Percentiles rank a stretch among this genome's conserved stretches.
These are phyloP conservation scores for Pseudogymnoascus sp. DNA, from an alignment of 2,329 filamentous ascomycete genomes.

Conservation along the genomic window DNA sequence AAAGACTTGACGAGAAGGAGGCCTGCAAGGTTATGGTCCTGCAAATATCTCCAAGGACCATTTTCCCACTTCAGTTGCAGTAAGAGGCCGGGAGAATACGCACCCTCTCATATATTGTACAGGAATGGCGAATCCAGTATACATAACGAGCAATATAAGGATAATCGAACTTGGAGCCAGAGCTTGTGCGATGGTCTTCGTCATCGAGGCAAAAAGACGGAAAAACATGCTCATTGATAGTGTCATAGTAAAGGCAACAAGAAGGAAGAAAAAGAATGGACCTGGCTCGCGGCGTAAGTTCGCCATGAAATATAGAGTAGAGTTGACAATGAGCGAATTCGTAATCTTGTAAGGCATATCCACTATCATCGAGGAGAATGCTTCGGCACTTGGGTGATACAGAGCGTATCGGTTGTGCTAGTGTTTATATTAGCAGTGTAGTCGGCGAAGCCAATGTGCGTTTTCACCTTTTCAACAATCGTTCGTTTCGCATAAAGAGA, in stretches of 20 bases:
- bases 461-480: conserved; percentile 33
- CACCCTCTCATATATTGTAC: conserved; percentile 9
- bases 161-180: conserved; percentile 54
- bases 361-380: conserved; percentile 74
- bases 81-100: not conserved
- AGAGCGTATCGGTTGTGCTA: conserved; percentile 78
- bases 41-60: conserved; percentile 50
- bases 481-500: conserved; percentile 34
- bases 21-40: conserved; percentile 51
- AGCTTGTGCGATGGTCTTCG: conserved; percentile 63
- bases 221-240: conserved; percentile 75
- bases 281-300: conserved; percentile 45
- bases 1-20: conserved; percentile 45
- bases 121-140: conserved; percentile 47
- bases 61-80: not conserved
- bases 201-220: conserved; percentile 69
- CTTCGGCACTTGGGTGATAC: conserved; percentile 85
- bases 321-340: conserved; percentile 69
- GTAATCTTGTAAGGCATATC: conserved; percentile 75
- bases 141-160: conserved; percentile 52
- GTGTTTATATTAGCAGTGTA: not conserved
- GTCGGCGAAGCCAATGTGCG: not conserved
- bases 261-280: conserved; percentile 72
- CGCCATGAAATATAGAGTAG: conserved; percentile 78
- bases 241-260: conserved; percentile 26